Conservation (phyloP, 2,329 filamentous ascomycete species). For the Bipolaris zeicola region DNA sequence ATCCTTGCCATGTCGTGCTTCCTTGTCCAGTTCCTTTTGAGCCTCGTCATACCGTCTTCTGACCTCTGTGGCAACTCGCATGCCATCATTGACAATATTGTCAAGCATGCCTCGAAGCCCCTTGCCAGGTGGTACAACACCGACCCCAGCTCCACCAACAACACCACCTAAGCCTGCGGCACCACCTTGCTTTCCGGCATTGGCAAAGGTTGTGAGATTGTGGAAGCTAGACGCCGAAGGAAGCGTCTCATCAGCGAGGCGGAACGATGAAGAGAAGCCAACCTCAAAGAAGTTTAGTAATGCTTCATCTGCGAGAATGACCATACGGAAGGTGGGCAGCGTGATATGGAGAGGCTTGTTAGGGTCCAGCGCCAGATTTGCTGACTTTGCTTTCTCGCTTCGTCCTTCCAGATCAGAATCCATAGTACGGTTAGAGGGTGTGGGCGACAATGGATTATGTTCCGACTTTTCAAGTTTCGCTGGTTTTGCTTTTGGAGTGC, state of each 20-base stretch:
- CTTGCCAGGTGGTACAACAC: constrained; percentile 68
- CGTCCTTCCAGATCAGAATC: constrained; percentile 39
- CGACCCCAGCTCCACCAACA: constrained; percentile 52
- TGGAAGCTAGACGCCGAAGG: constrained; percentile 62
- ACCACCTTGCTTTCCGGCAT: constrained; percentile 59
- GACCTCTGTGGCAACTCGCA: constrained; percentile 93
- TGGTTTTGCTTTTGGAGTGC: constrained; percentile 38
- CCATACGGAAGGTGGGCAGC: constrained; percentile 97
- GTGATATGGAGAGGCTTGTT: constrained; percentile 94
- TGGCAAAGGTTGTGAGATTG: constrained; percentile 84
- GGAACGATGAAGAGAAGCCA: constrained; percentile 91
- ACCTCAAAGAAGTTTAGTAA: constrained; percentile 98
- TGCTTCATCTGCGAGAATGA: constrained; percentile 92
- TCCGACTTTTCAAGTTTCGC: constrained; percentile 39
- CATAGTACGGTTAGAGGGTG: constrained; percentile 28
- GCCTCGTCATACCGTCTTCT: constrained; percentile 93
- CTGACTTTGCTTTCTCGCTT: constrained; percentile 67
- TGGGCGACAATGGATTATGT: constrained; percentile 35
- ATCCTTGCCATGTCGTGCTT: constrained; percentile 62
- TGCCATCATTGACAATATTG: constrained; percentile 96
- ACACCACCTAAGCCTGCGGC: constrained; percentile 51
- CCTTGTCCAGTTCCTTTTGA: constrained; percentile 86
- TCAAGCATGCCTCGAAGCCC: constrained; percentile 91
- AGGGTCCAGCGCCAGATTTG: constrained; percentile 90
- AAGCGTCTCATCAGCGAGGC: constrained; percentile 71